Percentiles rank a stretch among this genome's conserved stretches.
These are phyloP conservation scores for Parastagonospora nodorum DNA, from an alignment of 2,329 filamentous ascomycete species.

Conservation along the genomic window DNA sequence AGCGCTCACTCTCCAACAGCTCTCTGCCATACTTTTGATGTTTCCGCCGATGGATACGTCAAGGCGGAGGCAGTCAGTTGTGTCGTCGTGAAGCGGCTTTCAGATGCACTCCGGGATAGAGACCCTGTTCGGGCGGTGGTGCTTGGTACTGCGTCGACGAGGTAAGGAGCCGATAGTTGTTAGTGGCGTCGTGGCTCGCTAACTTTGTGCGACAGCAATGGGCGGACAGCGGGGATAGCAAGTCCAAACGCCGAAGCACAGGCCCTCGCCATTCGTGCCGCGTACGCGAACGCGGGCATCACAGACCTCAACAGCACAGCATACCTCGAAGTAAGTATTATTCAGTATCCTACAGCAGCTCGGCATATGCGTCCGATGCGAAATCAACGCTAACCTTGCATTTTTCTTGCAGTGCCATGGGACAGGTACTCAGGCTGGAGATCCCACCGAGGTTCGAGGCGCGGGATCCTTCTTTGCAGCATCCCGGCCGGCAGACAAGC, in stretches of 20 bases:
- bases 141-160: constrained; percentile 26
- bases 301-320: constrained; percentile 29
- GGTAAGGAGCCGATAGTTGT: too few species aligned
- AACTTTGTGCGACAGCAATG: constrained; percentile 9
- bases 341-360: too few species aligned
- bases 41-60: constrained; percentile 65
- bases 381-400: too few species aligned
- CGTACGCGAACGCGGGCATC: constrained; percentile 45
- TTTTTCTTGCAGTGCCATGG: constrained; percentile 12
- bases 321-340: constrained; percentile 18
- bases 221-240: constrained; percentile 21
- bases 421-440: constrained; percentile 37
- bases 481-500: constrained; percentile 6
- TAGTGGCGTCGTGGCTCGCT: too few species aligned
- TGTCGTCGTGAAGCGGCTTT: constrained; percentile 33
- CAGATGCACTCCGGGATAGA: constrained; percentile 19
- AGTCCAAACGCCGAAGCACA: constrained; percentile 52
- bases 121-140: constrained; percentile 38
- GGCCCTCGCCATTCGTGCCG: constrained; percentile 27
- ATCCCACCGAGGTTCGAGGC: constrained; percentile 22
- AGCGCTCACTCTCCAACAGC: constrained; percentile 35
- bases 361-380: too few species aligned
- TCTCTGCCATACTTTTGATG: constrained; percentile 49
- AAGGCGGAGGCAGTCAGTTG: constrained; percentile 62
- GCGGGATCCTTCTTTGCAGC: constrained; percentile 12